Base-by-base conservation (phyloP, 768 basidiomycete genomes). In the Kwoniella europaea region DNA sequence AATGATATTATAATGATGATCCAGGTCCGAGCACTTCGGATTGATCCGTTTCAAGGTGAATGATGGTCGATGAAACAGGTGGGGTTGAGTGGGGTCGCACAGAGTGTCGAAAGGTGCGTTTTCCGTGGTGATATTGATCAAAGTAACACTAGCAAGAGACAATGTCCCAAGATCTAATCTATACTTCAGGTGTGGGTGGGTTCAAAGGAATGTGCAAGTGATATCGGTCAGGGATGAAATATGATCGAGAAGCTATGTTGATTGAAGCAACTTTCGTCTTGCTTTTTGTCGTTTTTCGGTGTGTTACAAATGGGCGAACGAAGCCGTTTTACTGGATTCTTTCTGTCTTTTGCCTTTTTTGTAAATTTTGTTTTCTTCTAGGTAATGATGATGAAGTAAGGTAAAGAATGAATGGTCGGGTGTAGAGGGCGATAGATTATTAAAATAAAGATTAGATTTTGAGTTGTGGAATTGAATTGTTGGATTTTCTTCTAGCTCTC, bases 11-110 rank as follows among this genome's bases (percentile, higher is more conserved):
- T 13, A 1, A 60, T 6, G 13, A 29, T 13, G 12, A 60, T 7
- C 24, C 12, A 60, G 59, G 59, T 13, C 42, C 59, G 59, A 44
- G 42, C 59, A 18, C 16, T 29, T n/a, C 59, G 29, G 59, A 41
- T 16, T 29, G 35, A n/a, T 16, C n/a, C 24, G 59, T 60, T n/a
- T 35, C 18, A 24, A 44, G 18, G 42, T 16, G 13, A 22, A 22
- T 41, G 24, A 22, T 13, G 59, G 35, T 18, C 3, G 59, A n/a
- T 35, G 15, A n/a, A n/a, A 41, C 35, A 35, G 35, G 59, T 35
- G 2, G 9, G 16, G 35, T 18, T 29, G 35, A 35, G 24, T 13
- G 10, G 29, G 13, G 42, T 13, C 18, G 46, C 46, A 50, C 46
- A 18, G 16, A 50, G 6, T 50, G 46, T 50, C 46, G 46, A 50